These are phyloP conservation scores for Moniliophthora roreri DNA, from an alignment of 1,284 basidiomycete species.

Conservation along the genomic window DNA sequence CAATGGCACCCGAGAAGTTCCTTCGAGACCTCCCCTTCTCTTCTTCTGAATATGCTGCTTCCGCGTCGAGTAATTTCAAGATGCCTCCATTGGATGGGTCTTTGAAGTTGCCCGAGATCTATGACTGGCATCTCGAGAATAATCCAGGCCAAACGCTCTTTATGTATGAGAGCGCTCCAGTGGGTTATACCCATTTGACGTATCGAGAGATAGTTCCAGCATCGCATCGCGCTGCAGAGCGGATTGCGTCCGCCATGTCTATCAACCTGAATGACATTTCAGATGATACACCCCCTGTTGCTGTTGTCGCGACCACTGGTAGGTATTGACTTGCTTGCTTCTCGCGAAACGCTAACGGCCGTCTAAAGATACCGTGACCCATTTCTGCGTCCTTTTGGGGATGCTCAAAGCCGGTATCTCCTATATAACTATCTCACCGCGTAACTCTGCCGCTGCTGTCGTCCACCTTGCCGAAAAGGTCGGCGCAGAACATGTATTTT, in stretches of 20 bases:
- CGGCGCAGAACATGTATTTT: constrained; percentile 3
- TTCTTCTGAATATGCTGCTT: neutral
- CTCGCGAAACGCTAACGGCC: neutral
- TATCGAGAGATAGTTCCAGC: constrained; percentile 13
- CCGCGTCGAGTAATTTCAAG: constrained; percentile 9
- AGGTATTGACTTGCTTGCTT: constrained; percentile 8
- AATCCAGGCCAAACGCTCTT: constrained; percentile 16
- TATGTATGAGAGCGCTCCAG: constrained; percentile 8
- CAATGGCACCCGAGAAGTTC: neutral
- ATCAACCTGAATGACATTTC: neutral
- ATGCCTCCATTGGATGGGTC: constrained; percentile 17
- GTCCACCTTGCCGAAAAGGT: constrained; percentile 13
- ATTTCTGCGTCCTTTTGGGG: constrained; percentile 12
- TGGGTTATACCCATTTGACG: neutral
- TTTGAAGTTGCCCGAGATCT: constrained; percentile 18
- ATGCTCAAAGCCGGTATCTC: constrained; percentile 13
- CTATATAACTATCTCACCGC: constrained; percentile 18
- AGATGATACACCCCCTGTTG: constrained; percentile 3
- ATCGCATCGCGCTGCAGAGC: constrained; percentile 7
- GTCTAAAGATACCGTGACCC: constrained; percentile 14
- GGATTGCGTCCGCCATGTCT: neutral
- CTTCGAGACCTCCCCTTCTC: neutral
- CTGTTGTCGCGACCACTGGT: constrained; percentile 13
- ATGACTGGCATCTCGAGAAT: constrained; percentile 21
- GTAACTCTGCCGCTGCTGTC: constrained; percentile 16